phyloP scores from a whole-genome alignment of 768 basidiomycete species.

The Russula dissimulans region DNA sequence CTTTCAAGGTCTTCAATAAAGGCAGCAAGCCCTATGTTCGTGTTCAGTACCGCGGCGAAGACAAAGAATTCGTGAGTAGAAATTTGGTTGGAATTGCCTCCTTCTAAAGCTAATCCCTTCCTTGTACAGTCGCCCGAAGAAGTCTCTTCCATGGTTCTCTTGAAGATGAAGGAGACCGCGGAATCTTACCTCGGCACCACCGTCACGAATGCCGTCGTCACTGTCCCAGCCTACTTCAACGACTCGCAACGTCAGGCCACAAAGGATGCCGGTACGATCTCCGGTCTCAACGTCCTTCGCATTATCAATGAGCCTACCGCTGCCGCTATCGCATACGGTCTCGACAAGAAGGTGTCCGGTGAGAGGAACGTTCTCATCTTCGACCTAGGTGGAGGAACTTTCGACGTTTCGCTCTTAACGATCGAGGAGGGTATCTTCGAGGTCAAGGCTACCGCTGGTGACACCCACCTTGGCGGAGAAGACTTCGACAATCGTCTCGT shows the following conservation, averaged over 20 bases:
- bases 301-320: constrained; percentile 99
- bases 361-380: constrained; percentile 97
- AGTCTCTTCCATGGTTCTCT: constrained; percentile 94
- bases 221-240: constrained; percentile 97
- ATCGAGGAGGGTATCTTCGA: constrained; percentile 98
- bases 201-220: constrained; percentile 87
- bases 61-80: constrained; percentile 77
- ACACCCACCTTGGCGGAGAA: constrained; percentile 96
- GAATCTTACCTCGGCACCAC: constrained; percentile 88
- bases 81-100: neutral
- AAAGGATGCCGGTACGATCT: constrained; percentile 93
- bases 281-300: constrained; percentile 91
- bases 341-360: constrained; percentile 84
- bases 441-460: constrained; percentile 96
- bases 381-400: constrained; percentile 97
- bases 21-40: constrained; percentile 81
- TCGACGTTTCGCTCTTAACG: constrained; percentile 93
- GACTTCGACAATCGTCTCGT: constrained; percentile 98
- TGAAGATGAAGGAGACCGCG: constrained; percentile 98
- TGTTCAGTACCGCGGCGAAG: constrained; percentile 89
- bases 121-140: constrained; percentile 78
- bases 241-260: constrained; percentile 98
- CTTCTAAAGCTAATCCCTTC: constrained; percentile 17
- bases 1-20: constrained; percentile 84
- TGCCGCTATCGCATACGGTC: constrained; percentile 96